Base-by-base conservation (phyloP, 1,139 yeast species). In the Geotrichum phurueaensis region DNA sequence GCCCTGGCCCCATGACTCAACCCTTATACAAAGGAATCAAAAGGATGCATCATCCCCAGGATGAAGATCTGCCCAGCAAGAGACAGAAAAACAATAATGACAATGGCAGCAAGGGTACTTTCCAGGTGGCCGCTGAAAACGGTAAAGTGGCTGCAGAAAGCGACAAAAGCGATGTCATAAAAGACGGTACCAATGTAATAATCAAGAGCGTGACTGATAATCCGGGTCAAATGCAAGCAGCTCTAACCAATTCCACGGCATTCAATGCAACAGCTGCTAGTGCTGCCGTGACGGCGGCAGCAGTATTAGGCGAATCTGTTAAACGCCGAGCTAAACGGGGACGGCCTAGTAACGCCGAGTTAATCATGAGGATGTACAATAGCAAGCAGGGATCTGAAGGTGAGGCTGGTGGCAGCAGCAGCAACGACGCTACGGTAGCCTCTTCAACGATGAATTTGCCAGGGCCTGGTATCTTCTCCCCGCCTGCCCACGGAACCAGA, bases 321-420 rank as follows among this genome's bases (percentile, higher is more conserved):
- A 36, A 36, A 36, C 43, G 18, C 18, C 43, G 43, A 1, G 13
- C 43, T 12, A 54, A 36, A 10, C 29, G 56, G 15, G 51, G 53
- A 18, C 3, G 53, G 36, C 23, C 33, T 13, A 45, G 57, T 15
- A n/a, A 29, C 12, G 15, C 64, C 15, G 63, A 61, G 15, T 59
- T 65, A 3, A 57, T 59, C 15, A 58, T 63, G 12, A 53, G 63
- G 12, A 63, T 54, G 15, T 53, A 56, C 33, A 62, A 63, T 12
- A 49, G 56, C 31, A 60, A 62, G 55, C 60, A 64, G 13, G 63
- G 63, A 10, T 59, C 62, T n/a, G 63, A 62, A n/a, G 62, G 67
- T 10, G 56, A 64, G 25, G 59, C 68, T 10, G 65, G 60, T 36
- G 18, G 18, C 43, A 13, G 15, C 6, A 36, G 43, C 43, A 13